Percentiles rank a stretch among this genome's conserved stretches.
These are phyloP conservation scores for Suillus luteus DNA, from an alignment of 768 basidiomycete genomes.

Conservation along the genomic window DNA sequence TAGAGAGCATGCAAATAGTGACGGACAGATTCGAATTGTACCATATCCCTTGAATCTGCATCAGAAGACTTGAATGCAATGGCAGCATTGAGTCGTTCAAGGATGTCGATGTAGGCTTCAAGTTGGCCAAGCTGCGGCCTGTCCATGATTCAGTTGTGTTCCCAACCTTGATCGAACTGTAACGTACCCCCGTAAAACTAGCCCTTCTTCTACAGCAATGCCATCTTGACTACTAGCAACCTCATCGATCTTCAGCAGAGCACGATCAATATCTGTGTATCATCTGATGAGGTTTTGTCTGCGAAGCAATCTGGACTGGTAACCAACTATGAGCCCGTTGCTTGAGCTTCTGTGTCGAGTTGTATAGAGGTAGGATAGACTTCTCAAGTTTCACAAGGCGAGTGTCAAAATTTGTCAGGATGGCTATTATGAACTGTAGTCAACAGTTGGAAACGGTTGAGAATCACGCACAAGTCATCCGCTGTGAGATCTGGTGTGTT, in stretches of 20 bases:
- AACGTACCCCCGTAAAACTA: slow-evolving; percentile 73
- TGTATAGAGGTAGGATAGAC: slow-evolving; percentile 81
- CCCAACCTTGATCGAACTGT: slow-evolving; percentile 10
- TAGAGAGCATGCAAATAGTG: not conserved
- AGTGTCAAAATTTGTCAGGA: slow-evolving; percentile 82
- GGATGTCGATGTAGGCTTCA: slow-evolving; percentile 63
- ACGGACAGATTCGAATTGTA: slow-evolving; percentile 23
- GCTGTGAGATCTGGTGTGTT: slow-evolving; percentile 79
- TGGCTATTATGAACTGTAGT: slow-evolving; percentile 51
- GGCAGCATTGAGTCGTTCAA: slow-evolving; percentile 76
- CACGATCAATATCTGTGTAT: slow-evolving; percentile 73
- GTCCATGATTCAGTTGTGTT: slow-evolving; percentile 1
- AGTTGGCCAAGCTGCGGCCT: slow-evolving; percentile 77
- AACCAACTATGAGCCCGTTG: slow-evolving; percentile 68
- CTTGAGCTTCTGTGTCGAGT: slow-evolving; percentile 74
- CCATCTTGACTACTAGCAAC: slow-evolving; percentile 76
- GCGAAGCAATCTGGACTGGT: not conserved
- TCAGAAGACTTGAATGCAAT: slow-evolving; percentile 76
- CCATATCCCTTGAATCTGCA: slow-evolving; percentile 55
- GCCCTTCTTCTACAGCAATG: slow-evolving; percentile 73
- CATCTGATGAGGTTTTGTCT: not conserved
- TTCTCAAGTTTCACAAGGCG: slow-evolving; percentile 83
- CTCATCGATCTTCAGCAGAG: slow-evolving; percentile 76
- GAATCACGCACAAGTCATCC: slow-evolving; percentile 72
- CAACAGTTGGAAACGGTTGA: slow-evolving; percentile 2